Base-by-base conservation (phyloP, 192 early-diverging fungal genomes). In the Coemansia brasiliensis region DNA sequence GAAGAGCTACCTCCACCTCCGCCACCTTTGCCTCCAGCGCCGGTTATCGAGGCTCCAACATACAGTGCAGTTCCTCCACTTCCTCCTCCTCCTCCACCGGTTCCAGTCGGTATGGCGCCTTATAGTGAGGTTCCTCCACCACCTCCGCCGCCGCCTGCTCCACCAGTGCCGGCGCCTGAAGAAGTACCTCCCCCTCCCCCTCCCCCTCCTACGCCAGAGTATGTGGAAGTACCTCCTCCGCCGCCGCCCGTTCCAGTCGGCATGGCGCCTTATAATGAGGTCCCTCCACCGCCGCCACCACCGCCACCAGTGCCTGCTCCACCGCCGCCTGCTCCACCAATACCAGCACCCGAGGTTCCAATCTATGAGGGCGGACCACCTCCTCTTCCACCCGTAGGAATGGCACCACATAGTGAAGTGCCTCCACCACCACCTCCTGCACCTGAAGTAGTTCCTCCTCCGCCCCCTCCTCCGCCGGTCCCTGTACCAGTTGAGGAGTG, bases 211-310 rank as follows among this genome's bases (percentile, higher is more conserved):
- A 9, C 20, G 22, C 21, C 39, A 22, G 53, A 55, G 22, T 51
- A 72, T 25, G 65, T 59, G 26, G 69, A 65, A 39, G 57, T 42
- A 5, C 50, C 56, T n/a, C 55, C 63, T 1, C 63, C 64, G 16
- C 45, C 39, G 21, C 64, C 64, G 3, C 57, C 62, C 0, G 25
- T 45, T 0, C 62, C 54, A 24, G 45, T 59, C 5, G 43, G 6
- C 3, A 39, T 53, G 11, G 60, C 18, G n/a, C 27, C 49, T n/a
- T 54, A 62, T 29, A 46, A 4, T 26, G 51, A 53, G 32, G 22
- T 24, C 1, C 46, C 46, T 37, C 49, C 49, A 29, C 59, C 59
- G 32, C 59, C 64, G 10, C 60, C 60, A 6, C 61, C 61, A 7
- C 61, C n/a, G n/a, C n/a, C n/a, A n/a, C n/a, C n/a, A n/a, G n/a